Conservation (phyloP, 2,329 filamentous ascomycete species). For the Aspergillus ruber region DNA sequence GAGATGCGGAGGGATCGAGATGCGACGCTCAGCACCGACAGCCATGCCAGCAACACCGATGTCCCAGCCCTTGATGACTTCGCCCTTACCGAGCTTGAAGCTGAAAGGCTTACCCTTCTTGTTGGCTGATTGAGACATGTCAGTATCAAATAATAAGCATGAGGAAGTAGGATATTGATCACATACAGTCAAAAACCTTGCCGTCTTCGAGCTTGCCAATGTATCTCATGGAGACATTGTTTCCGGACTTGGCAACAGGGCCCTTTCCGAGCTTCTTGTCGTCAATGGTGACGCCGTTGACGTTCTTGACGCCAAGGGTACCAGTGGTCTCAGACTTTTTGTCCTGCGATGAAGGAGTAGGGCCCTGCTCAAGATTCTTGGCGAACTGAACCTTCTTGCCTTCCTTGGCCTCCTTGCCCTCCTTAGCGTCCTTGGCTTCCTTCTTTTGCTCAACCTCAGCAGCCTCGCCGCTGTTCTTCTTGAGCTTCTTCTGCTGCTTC, state of each 20-base stretch:
- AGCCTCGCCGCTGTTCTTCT: conserved; percentile 96
- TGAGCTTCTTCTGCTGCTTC: conserved; percentile 95
- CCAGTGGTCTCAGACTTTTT: conserved; percentile 44
- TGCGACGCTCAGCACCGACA: conserved; percentile 84
- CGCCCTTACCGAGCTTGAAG: conserved; percentile 88
- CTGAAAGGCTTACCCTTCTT: conserved; percentile 97
- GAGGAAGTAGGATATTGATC: neutral
- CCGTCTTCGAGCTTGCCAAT: conserved; percentile 94
- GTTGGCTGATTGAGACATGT: conserved; percentile 58
- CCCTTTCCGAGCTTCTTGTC: conserved; percentile 90
- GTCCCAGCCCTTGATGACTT: conserved; percentile 99
- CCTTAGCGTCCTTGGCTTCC: conserved; percentile 47
- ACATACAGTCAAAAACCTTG: conserved; percentile 89
- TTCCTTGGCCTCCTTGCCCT: conserved; percentile 48
- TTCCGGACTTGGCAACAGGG: conserved; percentile 78
- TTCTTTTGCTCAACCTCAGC: conserved; percentile 55
- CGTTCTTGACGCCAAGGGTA: conserved; percentile 64
- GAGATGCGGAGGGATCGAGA: conserved; percentile 79
- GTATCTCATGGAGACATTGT: conserved; percentile 90
- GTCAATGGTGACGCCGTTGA: conserved; percentile 86
- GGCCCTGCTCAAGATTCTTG: conserved; percentile 96
- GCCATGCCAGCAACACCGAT: conserved; percentile 88
- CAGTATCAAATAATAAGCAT: conserved; percentile 3
- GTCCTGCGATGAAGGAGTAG: conserved; percentile 62
- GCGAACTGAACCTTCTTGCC: conserved; percentile 99